Conservation (phyloP, 116 monocot species). For the Phalaenopsis hybrid region DNA sequence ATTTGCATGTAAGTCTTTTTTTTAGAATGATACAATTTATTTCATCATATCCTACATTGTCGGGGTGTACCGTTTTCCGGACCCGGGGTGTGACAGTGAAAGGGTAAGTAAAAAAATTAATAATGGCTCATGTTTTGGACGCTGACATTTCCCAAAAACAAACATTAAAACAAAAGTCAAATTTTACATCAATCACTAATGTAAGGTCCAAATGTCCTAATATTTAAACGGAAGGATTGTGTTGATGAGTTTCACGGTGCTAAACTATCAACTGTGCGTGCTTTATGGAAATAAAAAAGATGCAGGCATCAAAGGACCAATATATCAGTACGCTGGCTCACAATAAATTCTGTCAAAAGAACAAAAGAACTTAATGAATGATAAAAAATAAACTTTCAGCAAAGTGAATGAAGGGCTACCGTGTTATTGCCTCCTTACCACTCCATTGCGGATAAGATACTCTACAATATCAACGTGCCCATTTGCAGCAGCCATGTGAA, state of each 20-base stretch:
- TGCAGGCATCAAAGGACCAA: too few species aligned
- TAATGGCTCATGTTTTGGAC: neutral
- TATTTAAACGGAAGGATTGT: too few species aligned
- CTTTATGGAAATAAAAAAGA: too few species aligned
- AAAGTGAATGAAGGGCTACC: neutral
- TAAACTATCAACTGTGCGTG: too few species aligned
- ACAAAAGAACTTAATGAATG: neutral
- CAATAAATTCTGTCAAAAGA: neutral
- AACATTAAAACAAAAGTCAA: neutral
- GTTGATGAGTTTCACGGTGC: too few species aligned
- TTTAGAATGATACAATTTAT: too few species aligned
- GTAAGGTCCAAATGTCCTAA: too few species aligned
- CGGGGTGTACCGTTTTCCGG: too few species aligned
- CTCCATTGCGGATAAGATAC: slow-evolving; percentile 74
- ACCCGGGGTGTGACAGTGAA: too few species aligned
- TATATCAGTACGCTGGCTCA: too few species aligned
- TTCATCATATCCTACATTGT: too few species aligned
- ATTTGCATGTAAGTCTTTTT: too few species aligned
- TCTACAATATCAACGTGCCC: slow-evolving; percentile 83
- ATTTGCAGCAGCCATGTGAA: slow-evolving; percentile 99
- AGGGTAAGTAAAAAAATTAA: neutral
- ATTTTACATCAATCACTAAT: neutral
- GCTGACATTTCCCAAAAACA: neutral
- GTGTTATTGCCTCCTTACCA: slow-evolving; percentile 31
- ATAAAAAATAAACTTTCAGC: neutral